Conservation (phyloP, 352 stramenopile genomes). For the Phytophthora europaea region DNA sequence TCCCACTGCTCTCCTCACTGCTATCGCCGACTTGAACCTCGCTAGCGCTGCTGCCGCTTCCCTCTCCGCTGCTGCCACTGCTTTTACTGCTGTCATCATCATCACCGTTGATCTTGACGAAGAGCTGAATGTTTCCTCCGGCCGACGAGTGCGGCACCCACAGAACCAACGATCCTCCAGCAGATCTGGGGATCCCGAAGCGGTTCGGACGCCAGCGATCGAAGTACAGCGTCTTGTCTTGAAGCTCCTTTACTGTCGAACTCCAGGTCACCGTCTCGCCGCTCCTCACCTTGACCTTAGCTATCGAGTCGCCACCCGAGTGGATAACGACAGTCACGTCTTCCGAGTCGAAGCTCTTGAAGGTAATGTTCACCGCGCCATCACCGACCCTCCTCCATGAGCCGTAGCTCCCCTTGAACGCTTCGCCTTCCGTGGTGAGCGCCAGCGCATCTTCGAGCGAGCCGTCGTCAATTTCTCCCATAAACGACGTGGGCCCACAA, state of each 20-base stretch:
- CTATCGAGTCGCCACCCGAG: conserved; percentile 47
- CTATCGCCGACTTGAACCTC: not conserved
- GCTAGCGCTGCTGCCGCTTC: not conserved
- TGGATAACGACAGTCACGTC: conserved; percentile 55
- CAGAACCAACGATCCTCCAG: conserved; percentile 52
- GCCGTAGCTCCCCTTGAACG: conserved; percentile 49
- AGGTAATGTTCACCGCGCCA: conserved; percentile 48
- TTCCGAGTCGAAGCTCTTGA: conserved; percentile 47
- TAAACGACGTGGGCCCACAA: conserved; percentile 55
- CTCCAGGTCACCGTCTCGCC: conserved; percentile 52
- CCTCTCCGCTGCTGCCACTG: conserved; percentile 10
- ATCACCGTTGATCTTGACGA: conserved; percentile 46
- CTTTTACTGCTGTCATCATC: not conserved
- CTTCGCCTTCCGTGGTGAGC: conserved; percentile 44
- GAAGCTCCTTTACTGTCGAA: conserved; percentile 42
- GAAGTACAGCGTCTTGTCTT: conserved; percentile 63
- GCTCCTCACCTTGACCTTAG: conserved; percentile 44
- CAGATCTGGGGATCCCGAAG: conserved; percentile 37
- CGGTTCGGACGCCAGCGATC: conserved; percentile 57
- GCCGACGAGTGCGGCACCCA: conserved; percentile 47
- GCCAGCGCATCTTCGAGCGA: conserved; percentile 45
- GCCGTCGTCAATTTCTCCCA: conserved; percentile 63
- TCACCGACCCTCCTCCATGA: conserved; percentile 47
- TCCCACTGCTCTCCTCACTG: not conserved
- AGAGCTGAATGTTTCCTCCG: conserved; percentile 47